Conservation (phyloP, 495 filamentous ascomycete species). For the Parathielavia appendiculata region DNA sequence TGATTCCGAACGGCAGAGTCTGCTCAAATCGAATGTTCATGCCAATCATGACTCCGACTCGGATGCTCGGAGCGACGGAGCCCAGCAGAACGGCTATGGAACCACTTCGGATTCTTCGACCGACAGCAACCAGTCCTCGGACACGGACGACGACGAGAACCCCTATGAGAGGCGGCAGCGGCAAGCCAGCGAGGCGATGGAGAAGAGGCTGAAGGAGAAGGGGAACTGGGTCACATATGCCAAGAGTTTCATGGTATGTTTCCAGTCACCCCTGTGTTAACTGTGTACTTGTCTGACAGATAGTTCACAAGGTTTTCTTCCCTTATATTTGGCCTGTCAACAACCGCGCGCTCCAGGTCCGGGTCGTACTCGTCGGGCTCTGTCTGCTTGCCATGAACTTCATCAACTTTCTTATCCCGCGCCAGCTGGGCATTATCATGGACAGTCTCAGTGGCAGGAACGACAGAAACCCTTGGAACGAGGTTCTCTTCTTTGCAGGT, state of each 20-base stretch:
- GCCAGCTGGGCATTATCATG: constrained; percentile 60
- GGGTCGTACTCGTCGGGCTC: constrained; percentile 51
- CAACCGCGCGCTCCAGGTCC: constrained; percentile 50
- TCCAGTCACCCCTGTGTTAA: too few species aligned
- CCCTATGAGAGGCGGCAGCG: constrained; percentile 47
- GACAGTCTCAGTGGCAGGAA: constrained; percentile 46
- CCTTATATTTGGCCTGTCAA: constrained; percentile 62
- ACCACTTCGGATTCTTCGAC: constrained; percentile 38
- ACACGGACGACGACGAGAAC: constrained; percentile 39
- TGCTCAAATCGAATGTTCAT: constrained; percentile 37
- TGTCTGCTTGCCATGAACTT: constrained; percentile 59
- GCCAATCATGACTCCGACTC: constrained; percentile 17
- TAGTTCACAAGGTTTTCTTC: constrained; percentile 50
- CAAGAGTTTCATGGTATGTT: constrained; percentile 53
- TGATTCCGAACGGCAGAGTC: constrained; percentile 49
- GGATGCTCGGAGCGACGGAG: constrained; percentile 23
- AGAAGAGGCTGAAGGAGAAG: constrained; percentile 54
- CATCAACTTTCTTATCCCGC: constrained; percentile 60
- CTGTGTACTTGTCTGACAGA: constrained; percentile 4
- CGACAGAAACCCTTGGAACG: constrained; percentile 46
- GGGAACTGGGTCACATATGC: constrained; percentile 62
- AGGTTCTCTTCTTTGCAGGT: constrained; percentile 51
- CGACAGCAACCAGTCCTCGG: constrained; percentile 27
- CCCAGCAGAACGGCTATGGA: constrained; percentile 41
- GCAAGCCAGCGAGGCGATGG: constrained; percentile 48